Evolutionary conservation across 2,329 filamentous ascomycete species (phyloP).

Genomic region (Neonectria faginata): DNA sequence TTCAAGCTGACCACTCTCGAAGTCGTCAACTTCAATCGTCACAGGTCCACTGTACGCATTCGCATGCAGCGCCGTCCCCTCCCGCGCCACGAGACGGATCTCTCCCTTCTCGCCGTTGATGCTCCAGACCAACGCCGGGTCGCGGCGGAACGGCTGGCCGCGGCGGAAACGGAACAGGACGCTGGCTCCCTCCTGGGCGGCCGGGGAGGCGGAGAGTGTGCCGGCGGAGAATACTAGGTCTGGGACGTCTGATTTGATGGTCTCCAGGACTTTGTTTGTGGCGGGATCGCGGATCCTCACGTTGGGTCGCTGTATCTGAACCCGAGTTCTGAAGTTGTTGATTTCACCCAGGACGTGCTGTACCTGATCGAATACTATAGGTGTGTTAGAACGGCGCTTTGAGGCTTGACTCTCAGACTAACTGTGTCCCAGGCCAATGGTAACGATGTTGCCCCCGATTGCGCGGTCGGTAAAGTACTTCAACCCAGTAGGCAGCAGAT

Average conservation of each 20-base stretch:
- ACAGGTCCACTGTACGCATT: constrained; percentile 53
- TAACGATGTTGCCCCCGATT: constrained; percentile 59
- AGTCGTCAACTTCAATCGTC: constrained; percentile 63
- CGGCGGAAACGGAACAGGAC: constrained; percentile 59
- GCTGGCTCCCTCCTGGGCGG: constrained; percentile 51
- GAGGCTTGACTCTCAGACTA: constrained; percentile 31
- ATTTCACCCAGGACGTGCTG: constrained; percentile 61
- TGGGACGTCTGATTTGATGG: constrained; percentile 55
- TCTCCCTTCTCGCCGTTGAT: constrained; percentile 66
- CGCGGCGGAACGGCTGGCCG: constrained; percentile 61
- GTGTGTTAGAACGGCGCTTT: constrained; percentile 6
- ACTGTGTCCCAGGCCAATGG: constrained; percentile 58
- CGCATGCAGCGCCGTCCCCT: constrained; percentile 47
- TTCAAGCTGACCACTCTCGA: constrained; percentile 58
- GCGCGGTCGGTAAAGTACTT: constrained; percentile 62
- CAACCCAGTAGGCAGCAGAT: constrained; percentile 49
- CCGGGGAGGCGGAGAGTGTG: constrained; percentile 46
- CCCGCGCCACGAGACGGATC: constrained; percentile 53
- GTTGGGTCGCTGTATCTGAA: constrained; percentile 59
- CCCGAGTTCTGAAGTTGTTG: constrained; percentile 50
- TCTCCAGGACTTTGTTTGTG: constrained; percentile 48
- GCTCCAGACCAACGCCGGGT: constrained; percentile 60
- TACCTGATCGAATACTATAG: constrained; percentile 58
- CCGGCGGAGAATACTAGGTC: constrained; percentile 57
- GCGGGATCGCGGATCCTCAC: constrained; percentile 50